Conservation (phyloP, 2,329 filamentous ascomycete genomes). For the Magnaporthiopsis incrustans region DNA sequence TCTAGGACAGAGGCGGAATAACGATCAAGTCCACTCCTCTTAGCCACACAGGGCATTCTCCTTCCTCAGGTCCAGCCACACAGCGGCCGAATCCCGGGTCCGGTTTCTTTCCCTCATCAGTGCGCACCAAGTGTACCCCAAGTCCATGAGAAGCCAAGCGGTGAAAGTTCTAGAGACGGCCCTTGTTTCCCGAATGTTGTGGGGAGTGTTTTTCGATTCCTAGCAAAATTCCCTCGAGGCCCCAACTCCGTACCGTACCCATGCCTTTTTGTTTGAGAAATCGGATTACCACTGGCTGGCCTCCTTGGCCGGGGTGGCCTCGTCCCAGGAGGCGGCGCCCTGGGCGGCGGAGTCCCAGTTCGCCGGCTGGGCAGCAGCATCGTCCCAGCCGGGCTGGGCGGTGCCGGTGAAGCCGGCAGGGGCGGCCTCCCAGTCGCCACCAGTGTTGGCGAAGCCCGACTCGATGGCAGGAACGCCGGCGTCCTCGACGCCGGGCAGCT, state of each 20-base stretch:
- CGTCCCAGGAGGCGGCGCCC: slow-evolving; percentile 47
- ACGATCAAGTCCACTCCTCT: slow-evolving; percentile 85
- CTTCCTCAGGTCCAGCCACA: slow-evolving; percentile 36
- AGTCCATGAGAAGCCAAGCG: not conserved
- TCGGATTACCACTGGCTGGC: slow-evolving; percentile 39
- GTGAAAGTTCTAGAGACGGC: not conserved
- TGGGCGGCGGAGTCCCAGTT: slow-evolving; percentile 59
- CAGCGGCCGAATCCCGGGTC: slow-evolving; percentile 29
- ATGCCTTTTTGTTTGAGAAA: not conserved
- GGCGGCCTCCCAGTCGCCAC: slow-evolving; percentile 79
- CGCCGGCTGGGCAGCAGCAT: slow-evolving; percentile 57
- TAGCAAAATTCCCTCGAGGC: not conserved
- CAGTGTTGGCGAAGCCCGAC: slow-evolving; percentile 60
- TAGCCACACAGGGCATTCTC: slow-evolving; percentile 98
- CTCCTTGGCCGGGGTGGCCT: slow-evolving; percentile 34
- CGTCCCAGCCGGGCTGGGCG: slow-evolving; percentile 39
- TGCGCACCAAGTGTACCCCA: slow-evolving; percentile 57
- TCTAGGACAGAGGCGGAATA: slow-evolving; percentile 47
- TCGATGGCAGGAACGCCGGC: slow-evolving; percentile 72
- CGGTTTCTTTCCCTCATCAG: slow-evolving; percentile 99
- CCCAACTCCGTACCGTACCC: not conserved
- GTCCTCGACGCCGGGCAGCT: slow-evolving; percentile 79
- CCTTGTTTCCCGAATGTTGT: not conserved
- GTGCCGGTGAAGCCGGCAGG: slow-evolving; percentile 61
- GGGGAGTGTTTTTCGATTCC: not conserved